Conservation (phyloP, 352 stramenopile species). For the Phytophthora ramorum region DNA sequence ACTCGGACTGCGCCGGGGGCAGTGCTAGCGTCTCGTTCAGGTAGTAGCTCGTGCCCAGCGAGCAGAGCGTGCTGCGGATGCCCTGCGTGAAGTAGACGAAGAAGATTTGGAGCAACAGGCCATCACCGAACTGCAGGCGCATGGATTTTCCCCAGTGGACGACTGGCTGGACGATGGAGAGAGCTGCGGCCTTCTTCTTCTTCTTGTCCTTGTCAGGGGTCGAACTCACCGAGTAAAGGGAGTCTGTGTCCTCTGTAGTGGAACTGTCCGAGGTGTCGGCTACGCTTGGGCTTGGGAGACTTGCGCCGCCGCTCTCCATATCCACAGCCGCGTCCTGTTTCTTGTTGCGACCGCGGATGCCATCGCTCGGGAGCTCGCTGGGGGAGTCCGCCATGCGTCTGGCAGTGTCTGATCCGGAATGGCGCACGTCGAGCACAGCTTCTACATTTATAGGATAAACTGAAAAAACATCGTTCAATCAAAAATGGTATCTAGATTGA, state of each 20-base stretch:
- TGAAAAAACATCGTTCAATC: not conserved
- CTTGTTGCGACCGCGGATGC: constrained; percentile 70
- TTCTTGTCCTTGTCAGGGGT: constrained; percentile 19
- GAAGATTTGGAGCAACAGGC: constrained; percentile 80
- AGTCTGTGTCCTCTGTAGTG: constrained; percentile 3
- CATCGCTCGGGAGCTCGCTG: constrained; percentile 25
- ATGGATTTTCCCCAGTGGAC: constrained; percentile 68
- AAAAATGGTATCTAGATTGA: too few relatives aligned
- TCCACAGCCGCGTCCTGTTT: constrained; percentile 37
- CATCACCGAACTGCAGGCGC: constrained; percentile 72
- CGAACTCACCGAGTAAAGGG: constrained; percentile 1
- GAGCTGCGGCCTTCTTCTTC: constrained; percentile 8
- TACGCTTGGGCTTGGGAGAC: constrained; percentile 4
- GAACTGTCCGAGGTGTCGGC: constrained; percentile 17
- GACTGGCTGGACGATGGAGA: constrained; percentile 47
- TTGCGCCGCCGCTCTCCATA: constrained; percentile 27
- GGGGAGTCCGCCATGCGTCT: constrained; percentile 14
- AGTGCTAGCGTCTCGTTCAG: constrained; percentile 80
- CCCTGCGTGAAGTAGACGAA: constrained; percentile 88
- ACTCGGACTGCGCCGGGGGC: constrained; percentile 67
- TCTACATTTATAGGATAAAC: not conserved
- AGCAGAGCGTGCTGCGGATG: constrained; percentile 79
- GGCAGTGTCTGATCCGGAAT: not conserved
- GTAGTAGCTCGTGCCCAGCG: constrained; percentile 81
- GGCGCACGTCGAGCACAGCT: not conserved